These are phyloP conservation scores for Fusarium tanahbumbuense DNA, from an alignment of 2,329 filamentous ascomycete species.

Conservation along the genomic window DNA sequence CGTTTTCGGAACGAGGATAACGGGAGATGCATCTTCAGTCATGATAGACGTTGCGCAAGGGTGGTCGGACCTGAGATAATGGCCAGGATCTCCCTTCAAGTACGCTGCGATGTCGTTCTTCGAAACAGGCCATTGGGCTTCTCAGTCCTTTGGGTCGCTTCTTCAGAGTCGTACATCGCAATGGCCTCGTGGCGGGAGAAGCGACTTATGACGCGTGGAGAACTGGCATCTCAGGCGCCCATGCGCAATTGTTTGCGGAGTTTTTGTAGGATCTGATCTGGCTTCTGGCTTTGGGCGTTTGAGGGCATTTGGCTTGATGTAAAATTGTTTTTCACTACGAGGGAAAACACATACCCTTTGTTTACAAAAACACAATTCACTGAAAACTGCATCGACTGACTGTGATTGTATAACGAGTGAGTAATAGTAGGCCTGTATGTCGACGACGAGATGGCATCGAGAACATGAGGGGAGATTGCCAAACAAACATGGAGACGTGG, in stretches of 20 bases:
- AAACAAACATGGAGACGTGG: neutral
- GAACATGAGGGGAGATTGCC: neutral
- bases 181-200: slow-evolving; percentile 6
- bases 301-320: slow-evolving; percentile 50
- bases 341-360: slow-evolving; percentile 49
- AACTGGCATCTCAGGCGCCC: slow-evolving; percentile 30
- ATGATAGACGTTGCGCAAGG: slow-evolving; percentile 44
- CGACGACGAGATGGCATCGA: neutral
- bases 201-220: slow-evolving; percentile 22
- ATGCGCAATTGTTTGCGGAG: slow-evolving; percentile 50
- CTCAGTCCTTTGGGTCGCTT: neutral
- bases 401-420: neutral
- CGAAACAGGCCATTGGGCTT: neutral
- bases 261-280: slow-evolving; percentile 51
- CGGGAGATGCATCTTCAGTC: slow-evolving; percentile 43
- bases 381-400: slow-evolving; percentile 6
- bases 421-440: neutral
- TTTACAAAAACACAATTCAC: slow-evolving; percentile 45
- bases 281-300: slow-evolving; percentile 50
- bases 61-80: slow-evolving; percentile 24
- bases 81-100: slow-evolving; percentile 27
- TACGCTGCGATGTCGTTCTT: slow-evolving; percentile 8
- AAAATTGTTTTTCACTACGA: slow-evolving; percentile 48
- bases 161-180: slow-evolving; percentile 17
- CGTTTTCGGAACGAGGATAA: slow-evolving; percentile 35